Percentiles rank a stretch among this genome's conserved stretches.
phyloP scores from a whole-genome alignment of 441 rosid genomes.

The Euphorbia schlechtendalii region DNA sequence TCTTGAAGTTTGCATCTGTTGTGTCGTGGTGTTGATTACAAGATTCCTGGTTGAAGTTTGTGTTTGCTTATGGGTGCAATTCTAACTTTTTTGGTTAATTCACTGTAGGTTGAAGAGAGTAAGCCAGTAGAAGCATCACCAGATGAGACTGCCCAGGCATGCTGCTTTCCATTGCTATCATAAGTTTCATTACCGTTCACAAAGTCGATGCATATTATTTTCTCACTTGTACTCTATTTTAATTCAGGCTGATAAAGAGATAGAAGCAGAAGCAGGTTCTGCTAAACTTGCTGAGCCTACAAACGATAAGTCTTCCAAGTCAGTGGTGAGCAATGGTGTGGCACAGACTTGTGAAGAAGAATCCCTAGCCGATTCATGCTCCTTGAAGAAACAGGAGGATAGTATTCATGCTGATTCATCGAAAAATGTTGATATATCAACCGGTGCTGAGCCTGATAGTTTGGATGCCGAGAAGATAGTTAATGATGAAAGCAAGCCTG shows the following conservation, averaged over 20 bases:
- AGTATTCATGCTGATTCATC: conserved; percentile 30
- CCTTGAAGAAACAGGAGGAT: conserved; percentile 42
- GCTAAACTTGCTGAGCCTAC: no score
- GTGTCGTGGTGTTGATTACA: background rate
- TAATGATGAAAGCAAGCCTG: conserved; percentile 30
- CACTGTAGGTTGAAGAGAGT: conserved; percentile 36
- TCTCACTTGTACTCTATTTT: conserved; percentile 12
- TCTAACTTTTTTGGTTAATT: background rate
- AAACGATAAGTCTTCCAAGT: conserved; percentile 29
- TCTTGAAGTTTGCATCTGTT: background rate
- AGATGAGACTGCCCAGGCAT: conserved; percentile 36
- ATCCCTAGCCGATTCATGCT: conserved; percentile 36
- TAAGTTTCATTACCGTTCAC: background rate
- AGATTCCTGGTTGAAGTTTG: background rate
- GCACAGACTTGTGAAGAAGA: conserved; percentile 42
- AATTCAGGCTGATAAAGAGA: conserved; percentile 35
- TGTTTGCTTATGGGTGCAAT: background rate
- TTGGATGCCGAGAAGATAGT: conserved; percentile 24
- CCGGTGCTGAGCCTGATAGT: conserved; percentile 30
- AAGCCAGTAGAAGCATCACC: conserved; percentile 21
- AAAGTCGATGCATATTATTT: background rate
- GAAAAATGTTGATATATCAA: conserved; percentile 26
- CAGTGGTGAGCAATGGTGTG: conserved; percentile 60
- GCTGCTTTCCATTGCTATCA: background rate
- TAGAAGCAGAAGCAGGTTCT: no score